Conservation (phyloP, 106 monocot species). For the Narthecium ossifragum region DNA sequence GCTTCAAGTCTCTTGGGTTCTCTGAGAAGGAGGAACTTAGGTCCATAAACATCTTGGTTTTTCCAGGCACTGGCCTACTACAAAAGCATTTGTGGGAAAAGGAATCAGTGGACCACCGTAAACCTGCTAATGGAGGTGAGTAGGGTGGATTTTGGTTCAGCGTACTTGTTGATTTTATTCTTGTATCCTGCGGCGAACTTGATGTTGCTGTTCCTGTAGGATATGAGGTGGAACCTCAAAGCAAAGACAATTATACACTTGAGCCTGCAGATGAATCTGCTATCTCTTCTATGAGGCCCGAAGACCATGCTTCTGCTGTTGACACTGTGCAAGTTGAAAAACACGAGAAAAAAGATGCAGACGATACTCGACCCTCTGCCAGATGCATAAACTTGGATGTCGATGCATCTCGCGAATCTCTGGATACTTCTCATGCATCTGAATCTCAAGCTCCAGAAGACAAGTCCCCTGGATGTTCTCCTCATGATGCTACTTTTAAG, state of each 20-base stretch:
- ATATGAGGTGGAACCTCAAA: no score
- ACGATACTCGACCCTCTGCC: neutral
- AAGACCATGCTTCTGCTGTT: neutral
- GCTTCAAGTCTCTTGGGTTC: conserved; percentile 57
- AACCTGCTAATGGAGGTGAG: conserved; percentile 27
- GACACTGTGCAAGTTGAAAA: neutral
- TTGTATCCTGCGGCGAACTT: no score
- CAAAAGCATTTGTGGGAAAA: conserved; percentile 42
- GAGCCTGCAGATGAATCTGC: conserved; percentile 5
- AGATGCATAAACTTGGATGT: neutral
- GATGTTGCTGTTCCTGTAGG: no score
- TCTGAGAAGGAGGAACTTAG: conserved; percentile 51
- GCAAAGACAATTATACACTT: neutral
- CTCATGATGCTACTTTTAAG: neutral
- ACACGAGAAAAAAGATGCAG: neutral
- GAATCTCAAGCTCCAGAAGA: neutral
- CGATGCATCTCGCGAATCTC: conserved; percentile 7
- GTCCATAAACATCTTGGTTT: conserved; percentile 71
- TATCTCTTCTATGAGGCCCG: neutral
- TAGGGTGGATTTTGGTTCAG: neutral
- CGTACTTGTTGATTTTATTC: no score
- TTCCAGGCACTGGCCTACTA: conserved; percentile 75
- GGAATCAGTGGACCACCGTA: conserved; percentile 10
- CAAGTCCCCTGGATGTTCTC: neutral
- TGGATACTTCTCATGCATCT: conserved; percentile 14